Base-by-base conservation (phyloP, 176 grass and related monocot species). In the Zoysia pacifica region DNA sequence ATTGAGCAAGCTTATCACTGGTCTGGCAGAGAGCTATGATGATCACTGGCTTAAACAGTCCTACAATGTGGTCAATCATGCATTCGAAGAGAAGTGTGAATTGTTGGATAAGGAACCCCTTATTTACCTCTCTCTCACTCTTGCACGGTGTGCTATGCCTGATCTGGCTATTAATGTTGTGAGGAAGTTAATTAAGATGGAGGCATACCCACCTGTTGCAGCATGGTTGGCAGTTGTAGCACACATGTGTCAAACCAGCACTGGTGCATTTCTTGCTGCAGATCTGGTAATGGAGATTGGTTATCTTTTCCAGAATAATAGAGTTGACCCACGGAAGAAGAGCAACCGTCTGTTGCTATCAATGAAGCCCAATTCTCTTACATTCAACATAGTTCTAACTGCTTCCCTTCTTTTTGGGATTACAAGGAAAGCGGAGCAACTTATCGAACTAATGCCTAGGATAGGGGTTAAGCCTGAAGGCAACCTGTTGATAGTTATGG, bases 241-340 rank as follows among this genome's bases (percentile, higher is more conserved):
- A 36, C 90, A 93, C 61, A 94, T 94, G 91, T 92, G 82, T 85
- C 90, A 87, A 82, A 93, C 87, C 28, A 72, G 54, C 40, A 91
- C 69, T 7, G 95, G 92, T 40, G 69, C 85, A 48, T 92, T 91
- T 49, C 87, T 94, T 48, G 90, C 86, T 76, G 73, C 70, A 58
- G 92, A 98, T 74, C 85, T 98, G 18, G 83, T 94, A 71, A 87
- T 92, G 78, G 95, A 98, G 78, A 88, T 94, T 75, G 87, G 82
- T 9, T 90, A 87, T 69, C 85, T 98, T 85, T 93, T 91, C 74
- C 84, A 92, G 67, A 80, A 94, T 69, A 97, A 97, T 46, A 83
- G 89, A 69, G 83, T 90, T 77, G 91, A 97, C 79, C 89, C 82
- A 45, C 64, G 94, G 59, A 97, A 89, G 76, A 88, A 88, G 73